Base-by-base conservation (phyloP, 2,329 filamentous ascomycete species). In the Botryotinia calthae region DNA sequence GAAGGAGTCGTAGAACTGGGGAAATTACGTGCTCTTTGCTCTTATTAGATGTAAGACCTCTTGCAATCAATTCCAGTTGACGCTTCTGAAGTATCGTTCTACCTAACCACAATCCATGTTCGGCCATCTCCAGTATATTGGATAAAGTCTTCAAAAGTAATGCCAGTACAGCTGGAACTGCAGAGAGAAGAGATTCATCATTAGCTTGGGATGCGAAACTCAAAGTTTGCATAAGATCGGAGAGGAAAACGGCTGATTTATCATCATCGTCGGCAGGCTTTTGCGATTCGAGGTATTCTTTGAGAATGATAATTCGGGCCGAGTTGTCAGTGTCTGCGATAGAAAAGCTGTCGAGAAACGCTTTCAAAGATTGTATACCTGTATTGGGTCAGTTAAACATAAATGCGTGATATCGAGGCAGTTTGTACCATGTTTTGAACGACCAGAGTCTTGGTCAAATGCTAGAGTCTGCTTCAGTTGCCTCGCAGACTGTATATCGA, bases 141-240 rank as follows among this genome's bases (percentile, higher is more conserved):
- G 94, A 95, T 64, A 97, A 86, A 34, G 92, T 88, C 81, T 91
- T 94, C 51, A 98, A 85, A 63, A 98, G 87, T 31, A 97, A 86
- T 2, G 93, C 93, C 44, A 99, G 84, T 12, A 94, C 90, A 1
- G 95, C 93, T 2, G 92, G 90, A 4, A 96, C 89, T 12, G 93
- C 89, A 1, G 94, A 95, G 80, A 96, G 87, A 73, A 98, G 85
- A 71, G 90, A 88, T 73, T 97, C 94, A 77, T 95, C 92, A 80
- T 93, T 93, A 76, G 89, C 89, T 80, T 93, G 90, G 44, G 90
- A 89, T 6, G 93, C 94, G 83, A 93, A 94, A 65, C 89, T 90
- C 95, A 95, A 98, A 73, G 90, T 94, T 78, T 97, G 92, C 83
- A 97, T 92, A 56, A 98, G 84, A 78, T 97, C 93, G 2, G 87